Percentiles rank a stretch among this genome's conserved stretches.
Conservation (phyloP, 345 rosid species). For the Psidium guajava region DNA sequence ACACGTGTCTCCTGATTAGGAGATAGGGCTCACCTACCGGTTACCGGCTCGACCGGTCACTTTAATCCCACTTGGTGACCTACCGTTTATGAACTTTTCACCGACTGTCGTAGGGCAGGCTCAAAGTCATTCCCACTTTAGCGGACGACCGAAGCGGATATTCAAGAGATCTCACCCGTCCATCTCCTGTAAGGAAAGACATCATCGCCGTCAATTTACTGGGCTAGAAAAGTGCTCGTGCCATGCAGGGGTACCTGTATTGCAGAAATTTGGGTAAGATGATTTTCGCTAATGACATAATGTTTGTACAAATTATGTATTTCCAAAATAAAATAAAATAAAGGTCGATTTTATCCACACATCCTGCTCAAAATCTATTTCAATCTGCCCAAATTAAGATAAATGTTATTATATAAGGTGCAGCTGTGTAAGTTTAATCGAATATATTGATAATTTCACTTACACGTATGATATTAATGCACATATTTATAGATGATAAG, state of each 20-base stretch:
- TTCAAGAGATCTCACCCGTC: not conserved
- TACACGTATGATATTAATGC: not conserved
- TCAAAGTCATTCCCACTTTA: not conserved
- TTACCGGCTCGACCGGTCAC: not conserved
- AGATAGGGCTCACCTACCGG: not conserved
- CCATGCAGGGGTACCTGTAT: not conserved
- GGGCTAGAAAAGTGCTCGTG: not conserved
- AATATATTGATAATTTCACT: not conserved
- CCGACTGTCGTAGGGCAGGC: not conserved
- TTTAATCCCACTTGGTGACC: not conserved
- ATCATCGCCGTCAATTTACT: not conserved
- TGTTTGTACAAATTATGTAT: not conserved
- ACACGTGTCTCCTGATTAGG: not conserved
- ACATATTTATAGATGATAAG: too few relatives aligned
- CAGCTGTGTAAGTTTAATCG: fast-evolving
- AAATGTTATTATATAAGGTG: not conserved
- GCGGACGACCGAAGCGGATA: not conserved
- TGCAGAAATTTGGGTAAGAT: not conserved
- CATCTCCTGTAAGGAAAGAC: not conserved
- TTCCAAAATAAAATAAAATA: not conserved
- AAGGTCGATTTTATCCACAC: not conserved
- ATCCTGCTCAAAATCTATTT: not conserved
- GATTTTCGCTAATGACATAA: not conserved
- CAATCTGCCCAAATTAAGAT: not conserved
- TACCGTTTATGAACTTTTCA: not conserved